Base-by-base conservation (phyloP, 2,329 filamentous ascomycete genomes). In the Tolypocladium guangdongense region DNA sequence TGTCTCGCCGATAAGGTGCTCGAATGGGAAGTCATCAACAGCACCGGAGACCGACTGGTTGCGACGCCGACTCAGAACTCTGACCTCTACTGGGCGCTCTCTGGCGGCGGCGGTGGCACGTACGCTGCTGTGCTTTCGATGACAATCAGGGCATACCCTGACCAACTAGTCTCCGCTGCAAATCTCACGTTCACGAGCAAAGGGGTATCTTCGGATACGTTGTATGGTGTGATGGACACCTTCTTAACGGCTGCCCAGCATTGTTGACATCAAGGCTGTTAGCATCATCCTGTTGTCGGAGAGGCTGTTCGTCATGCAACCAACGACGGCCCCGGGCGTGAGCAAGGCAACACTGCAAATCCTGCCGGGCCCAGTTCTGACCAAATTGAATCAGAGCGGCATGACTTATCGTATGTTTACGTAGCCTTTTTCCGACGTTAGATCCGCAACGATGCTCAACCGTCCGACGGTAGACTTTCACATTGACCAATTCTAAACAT, bases 61-160 rank as follows among this genome's bases (percentile, higher is more conserved):
- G 80, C 79, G 0, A 75, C 70, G 4, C 70, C 68, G 0, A 61
- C 60, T 0, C 56, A 74, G 35, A 78, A 85, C 57, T 54, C 68
- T 0, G 82, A 85, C 51, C 68, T 86, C 1, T 86, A 81, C 68
- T 87, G 82, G 82, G 83, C 82, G 1, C 65, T 84, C 1, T 71
- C 71, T 43, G 81, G 82, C 4, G 81, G 82, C 0, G 82, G 83
- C 2, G 77, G 74, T 11, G 79, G 80, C 18, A 83, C 74, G 33
- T 86, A 78, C 58, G 82, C 72, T 2, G 70, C 84, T 2, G 78
- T 84, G 2, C 64, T 74, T 18, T 78, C 76, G 2, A 70, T 83
- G 63, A 83, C 78, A 0, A 68, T 76, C 41, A 78, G 76, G 56
- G 71, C 75, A 1, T 71, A 82, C 61, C 65, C 69, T 0, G 72